Evolutionary conservation across 139 green algal genomes (phyloP).

Genomic region (Coelastrella sp.): DNA sequence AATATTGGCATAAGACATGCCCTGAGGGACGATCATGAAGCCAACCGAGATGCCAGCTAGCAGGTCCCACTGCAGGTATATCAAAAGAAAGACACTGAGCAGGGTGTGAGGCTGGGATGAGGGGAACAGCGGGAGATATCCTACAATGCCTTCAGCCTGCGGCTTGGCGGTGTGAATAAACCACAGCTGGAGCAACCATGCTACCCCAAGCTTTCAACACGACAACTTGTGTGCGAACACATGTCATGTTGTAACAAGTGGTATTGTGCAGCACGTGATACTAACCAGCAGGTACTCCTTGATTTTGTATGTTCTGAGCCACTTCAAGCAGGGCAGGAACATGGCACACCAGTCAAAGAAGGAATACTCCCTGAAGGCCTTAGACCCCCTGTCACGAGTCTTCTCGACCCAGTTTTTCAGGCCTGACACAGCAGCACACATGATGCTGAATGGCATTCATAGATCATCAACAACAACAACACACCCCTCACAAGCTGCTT

Average conservation of each 20-base stretch:
- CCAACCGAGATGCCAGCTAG: conserved; percentile 77
- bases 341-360: conserved; percentile 58
- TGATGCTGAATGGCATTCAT: too few species aligned
- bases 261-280: neutral
- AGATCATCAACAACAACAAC: neutral
- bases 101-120: too few species aligned
- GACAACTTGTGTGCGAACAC: neutral
- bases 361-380: neutral
- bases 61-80: conserved; percentile 61
- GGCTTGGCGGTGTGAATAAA: too few species aligned
- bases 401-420: conserved; percentile 34
- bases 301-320: conserved; percentile 73
- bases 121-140: too few species aligned
- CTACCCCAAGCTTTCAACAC: neutral
- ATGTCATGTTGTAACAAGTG: neutral
- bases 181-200: neutral
- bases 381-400: conserved; percentile 24
- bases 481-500: neutral
- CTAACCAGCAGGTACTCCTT: conserved; percentile 43
- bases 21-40: conserved; percentile 84
- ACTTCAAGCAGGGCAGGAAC: conserved; percentile 71
- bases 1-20: conserved; percentile 72
- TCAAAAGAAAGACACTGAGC: neutral
- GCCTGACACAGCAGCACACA: neutral
- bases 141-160: too few species aligned